A percentile compares a stretch with the other conserved stretches of the same genome.
Conservation (phyloP, 2,329 filamentous ascomycete species). For the Uncinocarpus reesii region DNA sequence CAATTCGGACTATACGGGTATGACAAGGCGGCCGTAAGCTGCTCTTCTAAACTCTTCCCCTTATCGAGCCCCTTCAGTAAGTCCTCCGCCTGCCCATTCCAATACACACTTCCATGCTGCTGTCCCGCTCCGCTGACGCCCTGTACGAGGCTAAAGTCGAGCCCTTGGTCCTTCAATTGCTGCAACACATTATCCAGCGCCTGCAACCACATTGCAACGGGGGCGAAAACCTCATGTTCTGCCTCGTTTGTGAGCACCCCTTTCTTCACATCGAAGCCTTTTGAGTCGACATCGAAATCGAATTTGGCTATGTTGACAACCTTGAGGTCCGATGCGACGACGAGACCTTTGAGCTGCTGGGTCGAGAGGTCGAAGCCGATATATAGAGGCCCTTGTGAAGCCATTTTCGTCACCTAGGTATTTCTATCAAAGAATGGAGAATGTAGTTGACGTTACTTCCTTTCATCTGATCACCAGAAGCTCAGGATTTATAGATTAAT, state of each 20-base stretch:
- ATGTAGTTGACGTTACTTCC: too few species aligned
- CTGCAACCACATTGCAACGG: constrained; percentile 89
- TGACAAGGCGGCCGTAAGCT: constrained; percentile 64
- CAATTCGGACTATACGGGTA: constrained; percentile 88
- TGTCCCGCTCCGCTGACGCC: constrained; percentile 88
- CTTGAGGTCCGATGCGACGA: constrained; percentile 71
- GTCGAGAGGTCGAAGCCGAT: constrained; percentile 93
- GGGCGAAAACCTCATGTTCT: constrained; percentile 83
- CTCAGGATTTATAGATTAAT: too few species aligned
- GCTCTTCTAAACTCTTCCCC: constrained; percentile 55
- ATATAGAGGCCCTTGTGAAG: constrained; percentile 53
- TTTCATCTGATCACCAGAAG: too few species aligned
- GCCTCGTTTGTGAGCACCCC: constrained; percentile 73
- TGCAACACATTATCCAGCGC: constrained; percentile 75
- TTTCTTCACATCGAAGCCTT: constrained; percentile 70
- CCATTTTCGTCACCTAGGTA: constrained; percentile 11
- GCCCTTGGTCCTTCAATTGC: constrained; percentile 57
- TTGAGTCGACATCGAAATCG: constrained; percentile 82
- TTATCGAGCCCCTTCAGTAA: constrained; percentile 53
- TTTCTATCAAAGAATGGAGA: too few species aligned
- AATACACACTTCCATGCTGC: constrained; percentile 97
- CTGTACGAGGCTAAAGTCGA: constrained; percentile 63
- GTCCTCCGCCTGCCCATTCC: constrained; percentile 59
- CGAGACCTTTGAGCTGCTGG: constrained; percentile 89
- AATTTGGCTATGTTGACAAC: constrained; percentile 79